phyloP scores from a whole-genome alignment of 305 asterid species.

The Striga hermonthica region DNA sequence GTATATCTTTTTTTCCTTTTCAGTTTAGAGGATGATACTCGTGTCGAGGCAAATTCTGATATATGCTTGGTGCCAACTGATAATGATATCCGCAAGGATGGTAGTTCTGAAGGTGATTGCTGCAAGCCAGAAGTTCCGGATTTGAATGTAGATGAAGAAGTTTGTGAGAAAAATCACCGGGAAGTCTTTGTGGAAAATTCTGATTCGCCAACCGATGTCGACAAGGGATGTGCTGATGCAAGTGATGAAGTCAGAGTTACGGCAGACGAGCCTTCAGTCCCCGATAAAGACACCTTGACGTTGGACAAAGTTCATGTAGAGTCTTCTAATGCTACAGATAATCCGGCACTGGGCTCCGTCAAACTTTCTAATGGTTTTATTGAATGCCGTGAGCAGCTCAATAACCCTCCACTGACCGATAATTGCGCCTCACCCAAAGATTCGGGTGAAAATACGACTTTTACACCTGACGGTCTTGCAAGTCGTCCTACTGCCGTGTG shows the following conservation, averaged over 20 bases:
- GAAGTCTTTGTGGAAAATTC: conserved; percentile 32
- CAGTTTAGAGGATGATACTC: conserved; percentile 76
- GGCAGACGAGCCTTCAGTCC: conserved; percentile 32
- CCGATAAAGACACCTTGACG: conserved; percentile 22
- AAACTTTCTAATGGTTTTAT: conserved; percentile 49
- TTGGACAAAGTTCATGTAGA: conserved; percentile 37
- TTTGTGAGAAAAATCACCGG: conserved; percentile 31
- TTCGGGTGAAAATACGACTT: conserved; percentile 27
- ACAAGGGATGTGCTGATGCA: conserved; percentile 27
- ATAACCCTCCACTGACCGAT: neutral
- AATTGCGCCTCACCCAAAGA: conserved; percentile 5
- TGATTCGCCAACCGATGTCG: conserved; percentile 31
- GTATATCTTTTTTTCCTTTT: conserved; percentile 25
- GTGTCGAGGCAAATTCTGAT: conserved; percentile 38
- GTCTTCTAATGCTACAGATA: conserved; percentile 30
- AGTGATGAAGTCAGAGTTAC: conserved; percentile 34
- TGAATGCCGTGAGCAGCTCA: conserved; percentile 26
- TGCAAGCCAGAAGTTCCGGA: conserved; percentile 29
- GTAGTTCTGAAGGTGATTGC: conserved; percentile 35
- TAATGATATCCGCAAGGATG: conserved; percentile 33
- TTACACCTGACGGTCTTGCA: neutral
- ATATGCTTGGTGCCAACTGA: conserved; percentile 29
- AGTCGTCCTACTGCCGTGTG: conserved; percentile 20
- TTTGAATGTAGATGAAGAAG: conserved; percentile 35
- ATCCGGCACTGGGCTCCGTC: conserved; percentile 33